Base-by-base conservation (phyloP, 352 stramenopile genomes). In the Pythium rishiriense region DNA sequence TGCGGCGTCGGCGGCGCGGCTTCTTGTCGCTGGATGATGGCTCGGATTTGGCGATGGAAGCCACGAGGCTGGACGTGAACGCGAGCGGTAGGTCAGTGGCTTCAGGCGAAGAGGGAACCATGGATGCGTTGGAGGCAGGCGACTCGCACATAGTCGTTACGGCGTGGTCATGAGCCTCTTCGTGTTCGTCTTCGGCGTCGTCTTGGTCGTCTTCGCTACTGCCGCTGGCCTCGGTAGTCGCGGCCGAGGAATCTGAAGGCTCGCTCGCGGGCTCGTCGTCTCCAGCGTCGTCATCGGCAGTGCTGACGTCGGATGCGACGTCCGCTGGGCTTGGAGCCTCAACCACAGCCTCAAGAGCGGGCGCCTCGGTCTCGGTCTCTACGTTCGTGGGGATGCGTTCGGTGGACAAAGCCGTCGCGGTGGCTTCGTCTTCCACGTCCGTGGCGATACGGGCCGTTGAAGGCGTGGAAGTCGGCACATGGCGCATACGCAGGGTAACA, bases 1-100 rank as follows among this genome's bases (percentile, higher is more conserved):
- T 49, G 33, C 56, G 57, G 35, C 57, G 57, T 22, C 57, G 57
- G 46, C 57, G 57, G n/a, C 57, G 57, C 26, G 46, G 57, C 37
- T 50, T 64, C 57, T 64, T 37, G 43, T 63, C 56, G 37, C 10
- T 5, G 5, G 56, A 22, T n/a, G 47, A 21, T 25, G 55, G 29
- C 9, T 48, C 29, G 17, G 21, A 14, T 6, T 48, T 48, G 1
- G 47, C 35, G 47, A 64, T 48, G 6, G 57, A 57, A 6, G 57
- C 57, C 9, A 50, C 3, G 37, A 64, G 57, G 24, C 57, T 64
- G 25, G 57, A 64, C 21, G 22, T 39, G 35, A 64, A 64, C 11
- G 5, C 28, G 22, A 35, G 46, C 1, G 33, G 19, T 10, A 19
- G 2, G 15, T 37, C 39, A 25, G 33, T 19, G n/a, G n/a, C 11